These are phyloP conservation scores for Chimonanthus praecox DNA, from an alignment of 164 flowering plant genomes.

Conservation along the genomic window DNA sequence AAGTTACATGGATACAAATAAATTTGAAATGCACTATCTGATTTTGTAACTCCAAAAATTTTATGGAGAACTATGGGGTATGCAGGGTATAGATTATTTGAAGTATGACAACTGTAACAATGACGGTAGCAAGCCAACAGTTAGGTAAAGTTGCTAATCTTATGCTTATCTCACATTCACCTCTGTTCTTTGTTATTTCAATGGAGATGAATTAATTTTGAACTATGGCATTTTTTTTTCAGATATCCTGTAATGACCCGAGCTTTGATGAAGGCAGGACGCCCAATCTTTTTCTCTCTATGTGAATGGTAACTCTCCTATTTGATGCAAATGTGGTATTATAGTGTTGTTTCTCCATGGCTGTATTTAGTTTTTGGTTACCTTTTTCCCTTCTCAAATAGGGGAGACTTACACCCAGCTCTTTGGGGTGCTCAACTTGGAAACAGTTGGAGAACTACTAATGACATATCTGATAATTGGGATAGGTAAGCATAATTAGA, in stretches of 20 bases:
- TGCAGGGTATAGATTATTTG: conserved; percentile 52
- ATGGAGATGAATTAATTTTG: not conserved
- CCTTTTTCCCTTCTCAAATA: conserved; percentile 6
- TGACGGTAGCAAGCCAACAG: conserved; percentile 29
- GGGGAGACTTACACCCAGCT: conserved; percentile 72
- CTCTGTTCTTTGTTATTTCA: not conserved
- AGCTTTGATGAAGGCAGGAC: conserved; percentile 53
- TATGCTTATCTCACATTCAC: not conserved
- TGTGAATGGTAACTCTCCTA: conserved; percentile 56
- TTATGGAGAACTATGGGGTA: not conserved
- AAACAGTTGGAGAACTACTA: conserved; percentile 79
- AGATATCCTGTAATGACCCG: conserved; percentile 63
- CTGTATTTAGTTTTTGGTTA: not conserved
- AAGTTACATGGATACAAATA: not conserved
- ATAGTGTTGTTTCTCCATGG: not conserved
- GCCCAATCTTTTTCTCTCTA: conserved; percentile 58
- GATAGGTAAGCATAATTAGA: conserved; percentile 26
- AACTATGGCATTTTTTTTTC: not conserved
- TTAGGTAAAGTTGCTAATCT: conserved; percentile 21
- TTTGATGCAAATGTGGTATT: not conserved
- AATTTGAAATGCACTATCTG: not conserved
- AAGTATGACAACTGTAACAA: conserved; percentile 54
- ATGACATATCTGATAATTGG: conserved; percentile 59
- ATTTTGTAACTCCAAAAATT: not conserved
- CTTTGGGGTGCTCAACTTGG: conserved; percentile 54